Base-by-base conservation (phyloP, 2,329 filamentous ascomycete species). In the Fusarium sp. region DNA sequence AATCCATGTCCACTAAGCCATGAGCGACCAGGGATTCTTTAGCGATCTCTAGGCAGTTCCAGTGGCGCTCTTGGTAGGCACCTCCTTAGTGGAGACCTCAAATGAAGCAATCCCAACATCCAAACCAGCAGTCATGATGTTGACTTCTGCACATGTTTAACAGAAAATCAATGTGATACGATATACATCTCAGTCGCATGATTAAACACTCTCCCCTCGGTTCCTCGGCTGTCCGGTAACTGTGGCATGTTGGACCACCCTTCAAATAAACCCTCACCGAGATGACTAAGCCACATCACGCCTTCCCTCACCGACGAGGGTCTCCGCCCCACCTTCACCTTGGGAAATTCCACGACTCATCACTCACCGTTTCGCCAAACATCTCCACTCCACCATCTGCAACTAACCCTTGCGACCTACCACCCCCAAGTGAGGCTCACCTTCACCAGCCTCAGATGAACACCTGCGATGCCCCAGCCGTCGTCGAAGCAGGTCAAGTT, bases 401-500 rank as follows among this genome's bases (percentile, higher is more conserved):
- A 45, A 24, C 37, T 61, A 57, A 16, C 62, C 64, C 62, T 22
- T 38, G 35, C 52, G 20, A 64, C 27, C 24, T 29, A 50, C 24
- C 16, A 31, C 20, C 31, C 31, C 22, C 27, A 13, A 52, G 24
- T 59, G 56, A 60, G 57, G 56, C 63, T 65, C 54, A 42, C 13
- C 52, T 35, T 34, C 37, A 47, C 18, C 58, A 35, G 56, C 34
- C 35, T 52, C 35, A 24, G n/a, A 47, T 34, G 31, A 27, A 31
- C 24, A 31, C 24, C 24, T 61, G 40, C 60, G 62, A 78, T 77
- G 76, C 66, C 75, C 42, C 50, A 66, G 18, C 68, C 24, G 6
- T 52, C 65, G 14, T 73, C 74, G 38, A 78, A 77, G 59, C 77
- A 81, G 64, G 88, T 90, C 79, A 89, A 87, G 76, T 91, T 91